Conservation (phyloP, 148 eudicot genomes). For the Fagopyrum homotropicum region DNA sequence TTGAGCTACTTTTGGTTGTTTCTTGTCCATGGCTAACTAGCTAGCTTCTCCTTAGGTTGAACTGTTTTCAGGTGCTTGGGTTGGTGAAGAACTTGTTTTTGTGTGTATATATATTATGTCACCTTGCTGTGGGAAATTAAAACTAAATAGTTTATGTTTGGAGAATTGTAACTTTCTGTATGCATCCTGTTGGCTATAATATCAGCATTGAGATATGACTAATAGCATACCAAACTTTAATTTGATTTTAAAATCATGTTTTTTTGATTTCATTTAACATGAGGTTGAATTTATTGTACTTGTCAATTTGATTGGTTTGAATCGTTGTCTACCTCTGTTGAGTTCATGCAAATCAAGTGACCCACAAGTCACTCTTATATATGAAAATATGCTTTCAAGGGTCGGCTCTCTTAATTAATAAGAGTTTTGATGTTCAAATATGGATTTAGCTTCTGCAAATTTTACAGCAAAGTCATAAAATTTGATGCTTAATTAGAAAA, state of each 20-base stretch:
- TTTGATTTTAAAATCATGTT: background rate
- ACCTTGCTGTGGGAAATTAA: background rate
- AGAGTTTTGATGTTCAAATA: background rate
- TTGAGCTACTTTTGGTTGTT: background rate
- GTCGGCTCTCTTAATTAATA: background rate
- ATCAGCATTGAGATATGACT: background rate
- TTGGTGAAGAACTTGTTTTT: background rate
- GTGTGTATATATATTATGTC: background rate
- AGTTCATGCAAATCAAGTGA: conserved; percentile 3
- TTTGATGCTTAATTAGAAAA: no score
- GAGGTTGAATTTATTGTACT: background rate
- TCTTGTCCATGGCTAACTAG: background rate
- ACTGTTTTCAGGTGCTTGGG: background rate
- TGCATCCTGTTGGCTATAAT: background rate
- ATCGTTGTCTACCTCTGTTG: background rate
- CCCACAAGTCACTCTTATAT: conserved; percentile 3
- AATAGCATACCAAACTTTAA: conserved; percentile 4
- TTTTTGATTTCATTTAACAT: background rate
- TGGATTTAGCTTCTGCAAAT: background rate
- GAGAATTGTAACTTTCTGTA: conserved; percentile 4
- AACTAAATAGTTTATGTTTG: background rate
- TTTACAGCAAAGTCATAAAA: no score
- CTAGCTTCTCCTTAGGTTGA: background rate
- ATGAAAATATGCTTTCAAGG: background rate
- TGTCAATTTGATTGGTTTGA: background rate